Percentiles rank a stretch among this genome's conserved stretches.
phyloP scores from a whole-genome alignment of 2,329 filamentous ascomycete species.

The Leptographium lundbergii region DNA sequence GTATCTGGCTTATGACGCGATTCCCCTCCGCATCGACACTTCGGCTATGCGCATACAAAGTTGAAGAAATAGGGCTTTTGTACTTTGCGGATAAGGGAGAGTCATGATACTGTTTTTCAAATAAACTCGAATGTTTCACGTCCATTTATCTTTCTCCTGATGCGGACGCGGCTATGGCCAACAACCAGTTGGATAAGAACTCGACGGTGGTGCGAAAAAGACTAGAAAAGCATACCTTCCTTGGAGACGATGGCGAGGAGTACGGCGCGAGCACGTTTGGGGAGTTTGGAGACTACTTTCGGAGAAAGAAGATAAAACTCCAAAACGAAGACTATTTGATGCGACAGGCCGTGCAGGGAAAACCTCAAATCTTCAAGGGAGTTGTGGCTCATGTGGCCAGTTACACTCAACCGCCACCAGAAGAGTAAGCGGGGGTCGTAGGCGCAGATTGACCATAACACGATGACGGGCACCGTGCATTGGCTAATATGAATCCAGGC shows the following conservation, averaged over 20 bases:
- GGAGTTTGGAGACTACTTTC: constrained; percentile 83
- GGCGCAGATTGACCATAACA: background rate
- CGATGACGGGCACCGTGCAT: background rate
- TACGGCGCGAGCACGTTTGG: constrained; percentile 80
- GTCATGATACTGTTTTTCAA: background rate
- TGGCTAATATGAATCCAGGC: constrained; percentile 20
- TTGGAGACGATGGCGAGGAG: constrained; percentile 77
- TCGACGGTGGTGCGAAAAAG: constrained; percentile 49
- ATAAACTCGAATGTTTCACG: background rate
- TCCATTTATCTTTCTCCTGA: background rate
- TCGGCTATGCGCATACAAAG: background rate
- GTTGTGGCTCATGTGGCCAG: constrained; percentile 88
- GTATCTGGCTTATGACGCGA: constrained; percentile 1
- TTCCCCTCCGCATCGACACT: background rate
- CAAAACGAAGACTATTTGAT: constrained; percentile 86
- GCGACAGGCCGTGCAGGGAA: constrained; percentile 53
- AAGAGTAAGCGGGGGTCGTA: constrained; percentile 40
- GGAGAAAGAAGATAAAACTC: constrained; percentile 91
- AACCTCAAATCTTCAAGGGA: constrained; percentile 78
- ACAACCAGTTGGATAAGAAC: constrained; percentile 47
- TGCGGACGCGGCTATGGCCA: constrained; percentile 34
- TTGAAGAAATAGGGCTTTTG: no score
- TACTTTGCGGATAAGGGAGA: no score
- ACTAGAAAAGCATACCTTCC: constrained; percentile 57
- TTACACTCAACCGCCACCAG: constrained; percentile 88